Conservation (phyloP, 2,329 filamentous ascomycete genomes). For the Diaporthe citrichinensis region DNA sequence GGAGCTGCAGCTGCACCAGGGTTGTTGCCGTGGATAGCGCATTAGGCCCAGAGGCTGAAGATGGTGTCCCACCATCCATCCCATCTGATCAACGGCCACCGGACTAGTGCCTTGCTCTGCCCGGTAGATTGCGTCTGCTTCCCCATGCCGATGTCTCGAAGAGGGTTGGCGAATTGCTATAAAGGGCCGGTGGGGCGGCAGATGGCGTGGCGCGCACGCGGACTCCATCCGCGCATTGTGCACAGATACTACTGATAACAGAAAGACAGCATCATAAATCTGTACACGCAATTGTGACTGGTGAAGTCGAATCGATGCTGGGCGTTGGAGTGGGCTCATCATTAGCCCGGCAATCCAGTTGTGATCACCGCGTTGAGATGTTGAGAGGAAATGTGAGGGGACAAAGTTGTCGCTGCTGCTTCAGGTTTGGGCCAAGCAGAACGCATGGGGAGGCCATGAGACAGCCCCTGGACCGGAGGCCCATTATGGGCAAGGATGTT, state of each 20-base stretch:
- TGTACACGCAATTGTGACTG: no score
- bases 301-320: background rate
- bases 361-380: background rate
- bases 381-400: background rate
- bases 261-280: background rate
- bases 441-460: constrained; percentile 17
- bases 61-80: constrained; percentile 3
- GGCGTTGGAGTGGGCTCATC: background rate
- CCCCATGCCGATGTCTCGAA: background rate
- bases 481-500: background rate
- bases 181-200: constrained; percentile 5
- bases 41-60: background rate
- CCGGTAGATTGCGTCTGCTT: constrained; percentile 22
- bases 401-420: constrained; percentile 25
- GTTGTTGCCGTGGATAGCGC: background rate
- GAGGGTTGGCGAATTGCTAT: background rate
- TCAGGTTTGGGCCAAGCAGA: constrained; percentile 28
- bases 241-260: background rate
- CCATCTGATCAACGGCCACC: background rate
- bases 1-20: constrained; percentile 15
- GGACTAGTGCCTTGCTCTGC: background rate
- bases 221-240: background rate
- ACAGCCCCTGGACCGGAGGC: constrained; percentile 18
- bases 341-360: background rate
- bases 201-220: constrained; percentile 5